Conservation (phyloP, 805 yeast species). For the Candida chilensis region DNA sequence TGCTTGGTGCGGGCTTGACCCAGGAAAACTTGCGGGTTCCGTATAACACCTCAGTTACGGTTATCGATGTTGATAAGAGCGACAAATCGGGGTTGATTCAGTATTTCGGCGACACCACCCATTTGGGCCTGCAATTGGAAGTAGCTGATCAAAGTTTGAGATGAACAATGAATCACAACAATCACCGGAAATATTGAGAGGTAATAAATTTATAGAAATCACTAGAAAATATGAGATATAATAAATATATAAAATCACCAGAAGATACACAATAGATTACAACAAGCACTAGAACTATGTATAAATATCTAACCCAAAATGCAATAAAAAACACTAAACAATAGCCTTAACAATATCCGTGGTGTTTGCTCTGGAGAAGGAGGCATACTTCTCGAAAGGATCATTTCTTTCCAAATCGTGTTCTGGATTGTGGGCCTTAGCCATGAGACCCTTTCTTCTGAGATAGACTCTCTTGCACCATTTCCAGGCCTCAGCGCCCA, state of each 20-base stretch:
- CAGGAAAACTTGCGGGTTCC: conserved; percentile 45
- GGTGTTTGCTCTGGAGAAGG: conserved; percentile 47
- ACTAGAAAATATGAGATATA: too few relatives aligned
- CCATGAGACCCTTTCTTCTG: conserved; percentile 16
- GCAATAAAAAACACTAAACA: too few relatives aligned
- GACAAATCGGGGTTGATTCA: conserved; percentile 33
- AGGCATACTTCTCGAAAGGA: conserved; percentile 55
- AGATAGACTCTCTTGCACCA: conserved; percentile 49
- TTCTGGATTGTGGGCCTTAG: conserved; percentile 47
- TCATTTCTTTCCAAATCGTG: conserved; percentile 52
- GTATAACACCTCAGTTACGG: conserved; percentile 66
- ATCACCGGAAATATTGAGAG: too few relatives aligned
- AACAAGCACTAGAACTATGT: too few relatives aligned
- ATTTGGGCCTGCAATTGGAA: conserved; percentile 48
- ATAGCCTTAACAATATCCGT: too few relatives aligned
- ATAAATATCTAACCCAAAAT: too few relatives aligned
- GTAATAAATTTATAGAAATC: too few relatives aligned
- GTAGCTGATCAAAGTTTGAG: conserved; percentile 39
- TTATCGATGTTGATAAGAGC: conserved; percentile 44
- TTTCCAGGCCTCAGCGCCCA: conserved; percentile 62
- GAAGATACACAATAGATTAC: too few relatives aligned
- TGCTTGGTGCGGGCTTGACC: conserved; percentile 24
- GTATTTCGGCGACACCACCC: conserved; percentile 58
- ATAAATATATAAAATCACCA: too few relatives aligned
- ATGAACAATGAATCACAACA: conserved; percentile 9